Conservation (phyloP, 495 filamentous ascomycete species). For the Penicillium paradoxum region DNA sequence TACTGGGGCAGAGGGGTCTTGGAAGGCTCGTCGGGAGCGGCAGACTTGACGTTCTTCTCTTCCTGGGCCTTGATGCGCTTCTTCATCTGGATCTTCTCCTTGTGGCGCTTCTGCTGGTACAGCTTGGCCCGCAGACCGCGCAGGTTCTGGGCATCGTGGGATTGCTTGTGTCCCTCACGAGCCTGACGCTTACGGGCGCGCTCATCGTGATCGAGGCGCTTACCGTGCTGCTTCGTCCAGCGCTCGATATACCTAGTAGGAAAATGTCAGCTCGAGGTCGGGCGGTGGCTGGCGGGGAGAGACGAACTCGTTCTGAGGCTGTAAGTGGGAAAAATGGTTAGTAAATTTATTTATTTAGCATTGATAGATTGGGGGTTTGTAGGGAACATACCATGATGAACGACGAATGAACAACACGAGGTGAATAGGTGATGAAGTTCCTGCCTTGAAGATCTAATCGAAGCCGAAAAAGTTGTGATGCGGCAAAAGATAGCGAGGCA, state of each 20-base stretch:
- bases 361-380: background rate
- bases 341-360: background rate
- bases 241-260: constrained; percentile 73
- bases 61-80: constrained; percentile 93
- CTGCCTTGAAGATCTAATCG: constrained; percentile 27
- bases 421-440: constrained; percentile 13
- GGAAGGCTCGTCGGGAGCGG: constrained; percentile 67
- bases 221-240: constrained; percentile 75
- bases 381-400: constrained; percentile 36
- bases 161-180: constrained; percentile 79
- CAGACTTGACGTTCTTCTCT: constrained; percentile 90
- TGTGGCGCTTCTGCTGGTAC: constrained; percentile 87
- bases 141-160: constrained; percentile 85
- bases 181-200: constrained; percentile 80
- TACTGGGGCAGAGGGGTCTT: constrained; percentile 76
- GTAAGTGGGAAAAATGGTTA: constrained; percentile 17
- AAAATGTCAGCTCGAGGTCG: constrained; percentile 14
- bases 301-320: constrained; percentile 81
- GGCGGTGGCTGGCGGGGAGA: constrained; percentile 16
- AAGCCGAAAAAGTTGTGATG: constrained; percentile 35
- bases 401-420: constrained; percentile 16
- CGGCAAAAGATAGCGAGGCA: constrained; percentile 27
- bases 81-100: constrained; percentile 99
- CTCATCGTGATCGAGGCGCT: constrained; percentile 87
- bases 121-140: constrained; percentile 89